Conservation (phyloP, 2,329 filamentous ascomycete genomes). For the Didymellaceae sp. region DNA sequence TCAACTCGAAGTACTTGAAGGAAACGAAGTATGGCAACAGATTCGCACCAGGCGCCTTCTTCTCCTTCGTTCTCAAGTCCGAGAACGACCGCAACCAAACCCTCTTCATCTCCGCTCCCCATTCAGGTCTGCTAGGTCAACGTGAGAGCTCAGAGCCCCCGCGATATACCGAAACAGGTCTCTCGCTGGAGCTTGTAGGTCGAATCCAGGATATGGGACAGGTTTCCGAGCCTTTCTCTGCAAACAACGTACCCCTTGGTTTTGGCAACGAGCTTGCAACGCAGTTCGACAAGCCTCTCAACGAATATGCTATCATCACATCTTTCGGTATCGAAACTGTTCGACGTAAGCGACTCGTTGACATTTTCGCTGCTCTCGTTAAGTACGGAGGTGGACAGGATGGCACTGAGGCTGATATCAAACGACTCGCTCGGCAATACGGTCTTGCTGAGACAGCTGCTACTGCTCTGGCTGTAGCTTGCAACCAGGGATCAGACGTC, state of each 20-base stretch:
- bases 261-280: constrained; percentile 96
- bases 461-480: constrained; percentile 90
- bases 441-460: constrained; percentile 88
- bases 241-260: constrained; percentile 69
- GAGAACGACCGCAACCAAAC: constrained; percentile 65
- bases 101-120: constrained; percentile 85
- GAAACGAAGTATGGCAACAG: constrained; percentile 58
- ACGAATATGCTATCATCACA: constrained; percentile 89
- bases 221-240: constrained; percentile 71
- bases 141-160: constrained; percentile 59
- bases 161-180: constrained; percentile 78
- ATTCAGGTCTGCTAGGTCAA: constrained; percentile 80
- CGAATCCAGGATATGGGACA: constrained; percentile 79
- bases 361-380: constrained; percentile 86
- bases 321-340: constrained; percentile 90
- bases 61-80: constrained; percentile 78
- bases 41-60: constrained; percentile 88
- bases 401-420: constrained; percentile 79
- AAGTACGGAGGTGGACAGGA: constrained; percentile 76
- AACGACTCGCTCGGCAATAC: constrained; percentile 83
- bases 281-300: constrained; percentile 85
- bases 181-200: constrained; percentile 78
- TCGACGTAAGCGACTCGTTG: constrained; percentile 81
- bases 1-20: constrained; percentile 37
- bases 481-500: constrained; percentile 86